These are phyloP conservation scores for Cymbidium sinense DNA, from an alignment of 106 monocot genomes.

Conservation along the genomic window DNA sequence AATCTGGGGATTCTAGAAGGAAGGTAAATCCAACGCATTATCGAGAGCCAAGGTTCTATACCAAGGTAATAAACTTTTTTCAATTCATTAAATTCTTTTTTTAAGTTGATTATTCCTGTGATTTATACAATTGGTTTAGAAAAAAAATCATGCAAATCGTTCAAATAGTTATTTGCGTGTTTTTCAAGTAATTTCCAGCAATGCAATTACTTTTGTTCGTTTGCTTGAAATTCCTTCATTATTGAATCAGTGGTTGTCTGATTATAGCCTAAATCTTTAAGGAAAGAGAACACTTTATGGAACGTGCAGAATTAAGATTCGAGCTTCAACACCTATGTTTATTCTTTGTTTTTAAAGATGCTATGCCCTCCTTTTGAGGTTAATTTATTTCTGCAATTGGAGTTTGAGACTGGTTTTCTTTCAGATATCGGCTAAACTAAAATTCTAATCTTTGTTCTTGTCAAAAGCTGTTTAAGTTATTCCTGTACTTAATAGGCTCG, in stretches of 20 bases:
- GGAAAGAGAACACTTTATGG: background rate
- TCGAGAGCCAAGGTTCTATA: slow-evolving; percentile 93
- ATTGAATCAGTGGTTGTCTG: background rate
- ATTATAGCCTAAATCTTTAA: background rate
- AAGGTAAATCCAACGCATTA: slow-evolving; percentile 94
- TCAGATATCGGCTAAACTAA: background rate
- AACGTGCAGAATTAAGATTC: background rate
- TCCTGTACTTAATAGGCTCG: background rate
- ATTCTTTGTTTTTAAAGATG: background rate
- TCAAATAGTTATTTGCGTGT: background rate
- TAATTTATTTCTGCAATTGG: background rate
- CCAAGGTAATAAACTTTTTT: slow-evolving; percentile 45
- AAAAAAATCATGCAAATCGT: background rate
- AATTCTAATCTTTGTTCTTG: background rate
- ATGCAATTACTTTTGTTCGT: background rate
- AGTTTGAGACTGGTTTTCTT: background rate
- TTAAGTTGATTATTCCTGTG: background rate
- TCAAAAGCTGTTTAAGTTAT: background rate
- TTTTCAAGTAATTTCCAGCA: background rate
- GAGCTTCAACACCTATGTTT: background rate
- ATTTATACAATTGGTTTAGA: background rate
- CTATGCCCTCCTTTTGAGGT: background rate
- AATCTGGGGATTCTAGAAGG: slow-evolving; percentile 96
- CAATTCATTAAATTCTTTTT: background rate
- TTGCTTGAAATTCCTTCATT: background rate